phyloP scores from a whole-genome alignment of 1,139 yeast species.

The Taphrina sp. region DNA sequence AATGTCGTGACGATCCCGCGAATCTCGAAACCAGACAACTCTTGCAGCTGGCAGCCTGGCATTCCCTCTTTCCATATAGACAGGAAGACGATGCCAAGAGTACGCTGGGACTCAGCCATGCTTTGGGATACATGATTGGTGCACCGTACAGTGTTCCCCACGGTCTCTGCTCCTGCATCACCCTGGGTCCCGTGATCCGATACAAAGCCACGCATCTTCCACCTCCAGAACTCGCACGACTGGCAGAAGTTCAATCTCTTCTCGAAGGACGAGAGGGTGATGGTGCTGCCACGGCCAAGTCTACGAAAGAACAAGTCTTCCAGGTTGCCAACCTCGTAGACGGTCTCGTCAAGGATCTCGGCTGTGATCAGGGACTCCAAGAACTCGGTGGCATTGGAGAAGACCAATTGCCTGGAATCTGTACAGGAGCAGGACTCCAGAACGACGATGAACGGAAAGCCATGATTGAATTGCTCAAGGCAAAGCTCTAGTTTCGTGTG shows the following conservation, averaged over 20 bases:
- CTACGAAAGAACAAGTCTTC: too few relatives aligned
- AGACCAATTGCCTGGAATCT: conserved; percentile 4
- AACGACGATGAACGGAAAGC: conserved; percentile 1
- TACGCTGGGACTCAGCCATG: conserved; percentile 22
- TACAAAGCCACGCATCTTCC: conserved; percentile 19
- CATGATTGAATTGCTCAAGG: conserved; percentile 16
- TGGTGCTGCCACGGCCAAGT: conserved; percentile 1
- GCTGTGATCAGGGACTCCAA: conserved; percentile 14
- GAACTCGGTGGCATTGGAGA: conserved; percentile 14
- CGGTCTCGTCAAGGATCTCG: conserved; percentile 1
- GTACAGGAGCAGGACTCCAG: conserved; percentile 19
- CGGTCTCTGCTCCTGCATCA: conserved; percentile 31
- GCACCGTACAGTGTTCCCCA: conserved; percentile 30
- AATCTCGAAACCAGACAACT: conserved; percentile 28
- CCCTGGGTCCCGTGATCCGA: conserved; percentile 26
- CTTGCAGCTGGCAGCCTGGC: conserved; percentile 32
- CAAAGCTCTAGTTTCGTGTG: conserved; percentile 9
- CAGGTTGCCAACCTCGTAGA: conserved; percentile 23
- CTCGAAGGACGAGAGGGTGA: neutral
- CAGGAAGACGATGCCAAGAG: conserved; percentile 28
- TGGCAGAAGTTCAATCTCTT: conserved; percentile 7
- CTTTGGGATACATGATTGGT: conserved; percentile 29
- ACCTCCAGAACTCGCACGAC: conserved; percentile 5
- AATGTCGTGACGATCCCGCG: conserved; percentile 23
- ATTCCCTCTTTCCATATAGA: conserved; percentile 33